Base-by-base conservation (phyloP, 148 eudicot species). In the Polygonum maritimum region DNA sequence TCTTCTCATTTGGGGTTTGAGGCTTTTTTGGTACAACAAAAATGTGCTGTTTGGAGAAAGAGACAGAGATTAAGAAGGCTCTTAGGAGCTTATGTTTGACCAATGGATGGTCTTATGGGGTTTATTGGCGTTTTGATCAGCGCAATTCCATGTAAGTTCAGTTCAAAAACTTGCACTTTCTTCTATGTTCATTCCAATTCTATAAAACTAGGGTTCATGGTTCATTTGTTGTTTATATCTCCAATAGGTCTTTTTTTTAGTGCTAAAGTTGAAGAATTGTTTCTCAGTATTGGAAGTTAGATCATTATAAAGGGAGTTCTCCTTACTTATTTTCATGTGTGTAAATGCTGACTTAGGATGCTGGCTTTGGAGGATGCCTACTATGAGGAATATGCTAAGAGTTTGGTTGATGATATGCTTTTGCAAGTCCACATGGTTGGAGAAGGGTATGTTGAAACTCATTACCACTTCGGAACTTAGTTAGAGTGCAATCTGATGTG, bases 61-160 rank as follows among this genome's bases (percentile, higher is more conserved):
- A 82, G 55, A 81, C 86, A 21, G 71, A 65, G 76, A 38, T 87
- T 39, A 87, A 82, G 63, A 82, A 85, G 63, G 83, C n/a, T 22
- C 87, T 94, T 19, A 87, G 80, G 84, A 83, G 72, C 65, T 82
- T 94, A 58, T 94, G 96, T 75, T 75, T 74, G 54, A 80, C 75
- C 69, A 72, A 84, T 83, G 96, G 96, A 51, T 94, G 97, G 96
- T 86, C 87, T 83, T 94, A 92, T 83, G 93, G 91, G 58, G 88
- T 90, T 80, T 83, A 92, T 51, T 94, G 97, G 97, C 81, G 90
- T 74, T 94, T 88, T 86, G 85, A 92, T 87, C 89, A 83, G 44
- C 77, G 47, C 38, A 92, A 89, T 77, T 83, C 89, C 39, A 78
- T 88, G 97, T 92, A 87, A 86, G 90, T 63, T 80, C 21, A 16